Evolutionary conservation across 352 stramenopile species (phyloP), one percentile per base, ranked within the genome.

Genomic region (Phytophthora hibernalis): DNA sequence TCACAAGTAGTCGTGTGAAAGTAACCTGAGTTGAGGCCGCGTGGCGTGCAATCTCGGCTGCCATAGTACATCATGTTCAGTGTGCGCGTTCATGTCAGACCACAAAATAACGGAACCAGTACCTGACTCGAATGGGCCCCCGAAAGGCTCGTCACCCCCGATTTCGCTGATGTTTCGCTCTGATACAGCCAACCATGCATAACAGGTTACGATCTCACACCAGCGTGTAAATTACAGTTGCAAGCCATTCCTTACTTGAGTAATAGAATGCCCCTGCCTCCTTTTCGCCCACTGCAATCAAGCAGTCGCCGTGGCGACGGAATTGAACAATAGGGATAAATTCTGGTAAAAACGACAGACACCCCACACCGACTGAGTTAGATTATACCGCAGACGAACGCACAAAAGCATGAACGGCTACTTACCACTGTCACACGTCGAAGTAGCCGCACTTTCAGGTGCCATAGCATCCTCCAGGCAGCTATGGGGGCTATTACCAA

Each of bases 1-100:
- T 85, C 10, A 96, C 82, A 9, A 96, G 72, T 24, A 96, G 70
- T 7, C 80, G 72, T 57, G 89, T 92, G 68, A 96, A 96, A 52
- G 61, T 91, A 2, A 78, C 83, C 43, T 82, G 70, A 20, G 75
- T 79, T 22, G 62, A 26, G 15, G 70, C 87, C 11, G 69, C 75
- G 50, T 91, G 68, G 11, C 78, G 68, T 16, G 89, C 85, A 48
- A 69, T 45, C 3, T 89, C 76, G 26, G 64, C 70, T 76, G 15
- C 18, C 33, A 22, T 7, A 16, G 6, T 10, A 48, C 12, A 48
- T 28, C 1, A 12, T 33, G 7, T 33, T 33, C 28, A 33, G 8
- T 15, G n/a, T 6, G 7, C 5, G 26, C 26, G n/a, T 26, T 47
- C 35, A 42, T n/a, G 35, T 18, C 16, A 4, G 38, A 5, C 16